These are phyloP conservation scores for Acanthamoeba sp. DNA, from an alignment of 208 protist species.

Conservation along the genomic window DNA sequence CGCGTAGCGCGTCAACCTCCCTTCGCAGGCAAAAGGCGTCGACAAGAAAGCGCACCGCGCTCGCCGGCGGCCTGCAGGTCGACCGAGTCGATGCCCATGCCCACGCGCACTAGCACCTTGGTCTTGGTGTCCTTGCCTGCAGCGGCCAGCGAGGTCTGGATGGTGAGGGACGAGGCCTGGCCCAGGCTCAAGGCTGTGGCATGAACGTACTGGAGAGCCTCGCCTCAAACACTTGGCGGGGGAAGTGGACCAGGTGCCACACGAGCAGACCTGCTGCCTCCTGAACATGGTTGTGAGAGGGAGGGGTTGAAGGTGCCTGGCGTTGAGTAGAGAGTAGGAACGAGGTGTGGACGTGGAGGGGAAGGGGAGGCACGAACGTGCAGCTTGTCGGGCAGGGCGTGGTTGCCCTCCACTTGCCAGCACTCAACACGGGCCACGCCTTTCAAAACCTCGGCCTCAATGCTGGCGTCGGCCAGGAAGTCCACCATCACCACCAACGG, in stretches of 20 bases:
- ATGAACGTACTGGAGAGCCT: neutral
- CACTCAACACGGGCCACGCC: conserved; percentile 66
- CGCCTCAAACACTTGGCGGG: neutral
- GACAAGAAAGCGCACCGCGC: neutral
- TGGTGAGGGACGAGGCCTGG: neutral
- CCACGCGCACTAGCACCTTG: conserved; percentile 61
- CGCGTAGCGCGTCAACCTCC: too few species aligned
- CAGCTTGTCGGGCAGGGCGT: neutral
- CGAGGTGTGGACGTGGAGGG: neutral
- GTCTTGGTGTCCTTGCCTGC: neutral
- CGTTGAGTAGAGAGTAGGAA: too few species aligned
- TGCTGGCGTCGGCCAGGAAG: conserved; percentile 54
- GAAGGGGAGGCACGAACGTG: neutral
- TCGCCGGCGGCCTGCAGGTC: conserved; percentile 57
- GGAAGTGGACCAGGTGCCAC: conserved; percentile 67
- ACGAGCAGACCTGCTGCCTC: conserved; percentile 47
- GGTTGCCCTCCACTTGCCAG: conserved; percentile 41
- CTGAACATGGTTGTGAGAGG: neutral
- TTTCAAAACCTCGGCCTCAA: conserved; percentile 42
- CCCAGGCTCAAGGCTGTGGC: neutral
- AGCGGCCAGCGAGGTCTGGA: neutral
- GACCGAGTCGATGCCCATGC: conserved; percentile 64
- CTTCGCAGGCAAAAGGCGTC: too few species aligned
- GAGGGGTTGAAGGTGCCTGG: too few species aligned
- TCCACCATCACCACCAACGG: conserved; percentile 63